Conservation (phyloP, 306 rosid genomes). For the Arachis hypogaea region DNA sequence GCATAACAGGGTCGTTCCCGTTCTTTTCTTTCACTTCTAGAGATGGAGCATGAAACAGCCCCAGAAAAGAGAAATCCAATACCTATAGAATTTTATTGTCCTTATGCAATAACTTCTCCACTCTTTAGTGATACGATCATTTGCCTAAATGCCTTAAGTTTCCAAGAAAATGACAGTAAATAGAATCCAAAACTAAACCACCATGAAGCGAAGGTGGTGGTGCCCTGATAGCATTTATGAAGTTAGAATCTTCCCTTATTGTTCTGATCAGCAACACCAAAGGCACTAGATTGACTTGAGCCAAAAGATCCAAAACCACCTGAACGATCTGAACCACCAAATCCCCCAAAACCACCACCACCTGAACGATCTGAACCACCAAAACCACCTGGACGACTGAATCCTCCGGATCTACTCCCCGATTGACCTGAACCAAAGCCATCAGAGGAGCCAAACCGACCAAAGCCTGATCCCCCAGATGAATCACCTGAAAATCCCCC, state of each 20-base stretch:
- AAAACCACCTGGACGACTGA: conserved; percentile 37
- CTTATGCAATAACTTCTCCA: conserved; percentile 36
- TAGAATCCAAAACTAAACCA: conserved; percentile 27
- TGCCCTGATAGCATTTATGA: conserved; percentile 22
- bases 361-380: conserved; percentile 10
- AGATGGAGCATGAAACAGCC: conserved; percentile 8
- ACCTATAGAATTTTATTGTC: conserved; percentile 19
- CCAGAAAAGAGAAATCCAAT: conserved; percentile 14
- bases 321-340: conserved; percentile 43
- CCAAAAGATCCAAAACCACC: conserved; percentile 47
- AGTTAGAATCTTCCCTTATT: conserved; percentile 43
- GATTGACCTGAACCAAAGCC: conserved; percentile 52
- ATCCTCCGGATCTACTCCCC: conserved; percentile 51
- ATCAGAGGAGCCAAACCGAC: conserved; percentile 58
- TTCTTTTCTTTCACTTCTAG: not conserved
- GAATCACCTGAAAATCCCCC: conserved; percentile 44
- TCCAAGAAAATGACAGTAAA: conserved; percentile 28
- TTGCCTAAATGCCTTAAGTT: conserved; percentile 36
- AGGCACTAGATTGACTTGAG: conserved; percentile 39
- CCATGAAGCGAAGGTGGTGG: conserved; percentile 33
- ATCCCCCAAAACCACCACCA: conserved; percentile 32
- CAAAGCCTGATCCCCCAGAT: conserved; percentile 49
- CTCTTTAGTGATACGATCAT: conserved; percentile 26
- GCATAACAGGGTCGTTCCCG: conserved; percentile 5
- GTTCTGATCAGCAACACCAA: conserved; percentile 41